Evolutionary conservation across 1,284 basidiomycete genomes (phyloP), one percentile per base, ranked within the genome.

Genomic region (Cutaneotrichosporon cavernicola): DNA sequence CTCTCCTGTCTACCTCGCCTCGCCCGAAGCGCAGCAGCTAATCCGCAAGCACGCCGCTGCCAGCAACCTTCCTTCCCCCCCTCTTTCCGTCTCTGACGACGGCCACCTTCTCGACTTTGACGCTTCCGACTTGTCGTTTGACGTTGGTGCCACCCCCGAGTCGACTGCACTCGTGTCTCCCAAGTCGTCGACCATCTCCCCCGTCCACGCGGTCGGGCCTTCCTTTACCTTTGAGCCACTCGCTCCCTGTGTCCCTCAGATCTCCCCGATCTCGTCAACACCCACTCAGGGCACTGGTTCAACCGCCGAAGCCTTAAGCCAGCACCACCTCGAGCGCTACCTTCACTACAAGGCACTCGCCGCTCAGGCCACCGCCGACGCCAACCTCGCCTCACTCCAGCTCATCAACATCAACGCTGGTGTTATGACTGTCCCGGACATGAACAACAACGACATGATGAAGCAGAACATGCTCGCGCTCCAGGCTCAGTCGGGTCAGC

Each of bases 271-370:
- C 34, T 31, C 46, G 21, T 16, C 50, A 26, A n/a, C 21, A 13
- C 4, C 36, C 6, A 31, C 9, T 18, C 26, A 36, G 31, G 3
- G 40, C 59, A 18, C 49, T 36, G 34, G 34, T 55, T 43, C 59
- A 13, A 46, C 31, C 30, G 77, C 69, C 43, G 73, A 76, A 60
- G 73, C 76, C 5, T 68, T 78, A 21, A 72, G 72, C 60, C 70
- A 70, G 38, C 76, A 78, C 62, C 76, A 79, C 66, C 69, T 76
- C 38, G 73, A 76, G 63, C 70, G 77, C 57, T 78, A 73, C 67
- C 67, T 77, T 9, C 72, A 78, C 66, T 79, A 79, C 74, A 75
- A 74, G 64, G 70, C 72, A 7, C 75, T 77, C 40, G 76, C 76
- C 34, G 71, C 71, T 16, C 70, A 75, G 60, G 75, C 73, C 18